Evolutionary conservation across 441 rosid genomes (phyloP).

Genomic region (Macaranga tanarius): DNA sequence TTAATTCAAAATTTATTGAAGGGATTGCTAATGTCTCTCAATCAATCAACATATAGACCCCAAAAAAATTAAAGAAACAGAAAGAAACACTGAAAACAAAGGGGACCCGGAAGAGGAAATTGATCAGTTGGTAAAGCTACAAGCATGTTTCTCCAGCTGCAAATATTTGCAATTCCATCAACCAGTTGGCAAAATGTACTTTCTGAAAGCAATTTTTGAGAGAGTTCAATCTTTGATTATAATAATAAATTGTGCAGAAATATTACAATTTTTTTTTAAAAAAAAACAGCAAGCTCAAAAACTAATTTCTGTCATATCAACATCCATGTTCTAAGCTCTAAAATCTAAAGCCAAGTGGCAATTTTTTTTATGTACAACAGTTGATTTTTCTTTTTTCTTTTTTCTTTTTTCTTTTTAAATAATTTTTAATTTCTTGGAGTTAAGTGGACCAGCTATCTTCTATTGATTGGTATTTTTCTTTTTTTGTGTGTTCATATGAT

Average conservation of each 20-base stretch:
- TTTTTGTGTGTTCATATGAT: not conserved
- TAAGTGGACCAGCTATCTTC: constrained; percentile 8
- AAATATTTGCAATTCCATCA: constrained; percentile 11
- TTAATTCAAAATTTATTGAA: not conserved
- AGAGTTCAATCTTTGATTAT: not conserved
- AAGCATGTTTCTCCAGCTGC: constrained; percentile 14
- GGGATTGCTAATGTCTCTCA: not conserved
- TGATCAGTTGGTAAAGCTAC: constrained; percentile 36
- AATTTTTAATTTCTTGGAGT: not conserved
- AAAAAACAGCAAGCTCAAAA: not conserved
- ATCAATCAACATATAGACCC: constrained; percentile 23
- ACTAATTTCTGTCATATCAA: not conserved
- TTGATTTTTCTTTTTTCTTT: too few species aligned
- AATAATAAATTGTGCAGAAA: not conserved
- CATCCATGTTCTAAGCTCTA: not conserved
- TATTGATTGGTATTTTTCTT: not conserved
- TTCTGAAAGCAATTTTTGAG: not conserved
- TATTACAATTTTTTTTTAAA: not conserved
- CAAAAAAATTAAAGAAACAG: not conserved
- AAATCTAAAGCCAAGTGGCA: too few species aligned
- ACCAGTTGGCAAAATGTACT: constrained; percentile 19
- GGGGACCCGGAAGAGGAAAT: constrained; percentile 21
- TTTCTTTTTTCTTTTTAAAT: too few species aligned
- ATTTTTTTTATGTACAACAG: too few species aligned
- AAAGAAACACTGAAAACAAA: constrained; percentile 2